phyloP scores from a whole-genome alignment of 176 grass and related monocot genomes.

The Carex pumila region DNA sequence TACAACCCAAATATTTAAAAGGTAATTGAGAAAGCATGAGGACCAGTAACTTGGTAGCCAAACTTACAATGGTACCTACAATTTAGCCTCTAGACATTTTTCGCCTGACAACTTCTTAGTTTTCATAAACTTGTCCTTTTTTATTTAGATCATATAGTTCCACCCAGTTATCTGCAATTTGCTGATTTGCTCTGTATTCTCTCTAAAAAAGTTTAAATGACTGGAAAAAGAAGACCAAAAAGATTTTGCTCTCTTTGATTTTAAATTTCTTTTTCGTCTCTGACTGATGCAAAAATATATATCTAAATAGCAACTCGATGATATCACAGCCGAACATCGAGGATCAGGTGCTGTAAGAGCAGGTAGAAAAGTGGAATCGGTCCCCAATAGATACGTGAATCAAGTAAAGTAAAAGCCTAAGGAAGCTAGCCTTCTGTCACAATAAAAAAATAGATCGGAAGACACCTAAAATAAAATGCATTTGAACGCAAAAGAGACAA shows the following conservation, averaged over 20 bases:
- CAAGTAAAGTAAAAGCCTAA: neutral
- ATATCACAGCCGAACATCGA: neutral
- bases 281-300: neutral
- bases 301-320: neutral
- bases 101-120: neutral
- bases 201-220: neutral
- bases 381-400: slow-evolving; percentile 8
- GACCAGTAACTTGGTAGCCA: neutral
- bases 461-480: neutral
- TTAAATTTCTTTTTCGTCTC: neutral
- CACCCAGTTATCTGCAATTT: neutral
- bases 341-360: neutral
- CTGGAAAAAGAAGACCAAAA: neutral
- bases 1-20: neutral
- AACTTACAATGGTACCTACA: neutral
- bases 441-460: neutral
- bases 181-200: neutral
- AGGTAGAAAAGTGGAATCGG: neutral
- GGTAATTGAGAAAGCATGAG: neutral
- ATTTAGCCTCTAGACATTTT: neutral
- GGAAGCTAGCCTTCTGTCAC: neutral
- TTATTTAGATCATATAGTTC: neutral
- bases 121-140: neutral
- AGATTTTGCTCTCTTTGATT: neutral
- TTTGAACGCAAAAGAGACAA: neutral